These are phyloP conservation scores for Picea mariana DNA, from an alignment of 83 land plant genomes.

Conservation along the genomic window DNA sequence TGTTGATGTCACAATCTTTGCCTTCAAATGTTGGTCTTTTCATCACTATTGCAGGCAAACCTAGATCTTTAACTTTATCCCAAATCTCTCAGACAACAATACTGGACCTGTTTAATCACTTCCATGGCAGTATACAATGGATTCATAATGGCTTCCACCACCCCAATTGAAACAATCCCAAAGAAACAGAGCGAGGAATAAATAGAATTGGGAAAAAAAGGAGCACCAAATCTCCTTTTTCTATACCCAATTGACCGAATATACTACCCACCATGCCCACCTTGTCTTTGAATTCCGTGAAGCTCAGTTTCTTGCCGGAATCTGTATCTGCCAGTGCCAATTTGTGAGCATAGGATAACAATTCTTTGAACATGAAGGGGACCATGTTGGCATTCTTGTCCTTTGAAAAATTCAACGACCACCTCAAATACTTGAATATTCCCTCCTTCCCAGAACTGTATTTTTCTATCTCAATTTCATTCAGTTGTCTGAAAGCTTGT, in stretches of 20 bases:
- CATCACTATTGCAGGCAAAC: no score
- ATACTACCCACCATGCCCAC: not conserved
- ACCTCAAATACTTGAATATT: slow-evolving; percentile 55
- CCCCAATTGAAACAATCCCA: slow-evolving; percentile 29
- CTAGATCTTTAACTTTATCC: slow-evolving; percentile 10
- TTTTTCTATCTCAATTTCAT: not conserved
- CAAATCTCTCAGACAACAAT: slow-evolving; percentile 8
- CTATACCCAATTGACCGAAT: not conserved
- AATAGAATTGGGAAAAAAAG: slow-evolving; percentile 33
- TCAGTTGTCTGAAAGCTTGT: not conserved
- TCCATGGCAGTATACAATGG: no score
- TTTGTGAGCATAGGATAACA: slow-evolving; percentile 39
- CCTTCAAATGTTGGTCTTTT: no score
- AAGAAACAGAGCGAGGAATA: slow-evolving; percentile 34
- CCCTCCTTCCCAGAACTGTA: slow-evolving; percentile 34
- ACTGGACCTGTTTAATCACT: slow-evolving; percentile 3
- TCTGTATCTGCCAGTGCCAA: slow-evolving; percentile 61
- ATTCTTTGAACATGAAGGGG: slow-evolving; percentile 45
- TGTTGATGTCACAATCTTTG: no score
- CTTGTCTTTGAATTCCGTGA: slow-evolving; percentile 25
- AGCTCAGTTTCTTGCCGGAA: slow-evolving; percentile 36
- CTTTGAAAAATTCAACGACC: slow-evolving; percentile 37
- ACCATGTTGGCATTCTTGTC: slow-evolving; percentile 41
- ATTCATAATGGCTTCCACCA: no score
- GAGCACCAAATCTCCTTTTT: slow-evolving; percentile 25